Base-by-base conservation (phyloP, 2,329 filamentous ascomycete species). In the Phialocephala sp. region DNA sequence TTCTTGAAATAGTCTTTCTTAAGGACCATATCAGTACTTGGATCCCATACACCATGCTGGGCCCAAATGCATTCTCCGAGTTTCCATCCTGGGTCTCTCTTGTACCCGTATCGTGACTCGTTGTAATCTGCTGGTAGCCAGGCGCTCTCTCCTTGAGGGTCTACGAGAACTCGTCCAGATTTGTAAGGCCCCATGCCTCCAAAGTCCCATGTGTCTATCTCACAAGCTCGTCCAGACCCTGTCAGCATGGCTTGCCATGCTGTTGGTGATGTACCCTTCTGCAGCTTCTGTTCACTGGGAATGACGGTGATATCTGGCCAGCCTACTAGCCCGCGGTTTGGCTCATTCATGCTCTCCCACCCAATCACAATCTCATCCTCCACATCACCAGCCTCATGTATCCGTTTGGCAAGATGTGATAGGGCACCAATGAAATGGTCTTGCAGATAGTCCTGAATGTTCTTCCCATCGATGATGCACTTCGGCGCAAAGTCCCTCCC, bases 321-420 rank as follows among this genome's bases (percentile, higher is more conserved):
- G 14, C 94, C 94, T 57, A 96, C 87, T 75, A 97, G 83, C 27
- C 96, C 94, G 74, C 91, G 87, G 77, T 96, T 95, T 0, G 95
- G 95, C 79, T 99, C 95, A 75, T 99, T 99, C 78, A 98, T 83
- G 74, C 89, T 97, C 81, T 99, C 95, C 91, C 94, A 99, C 1
- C 95, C 95, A 72, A 98, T 90, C 6, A 99, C 89, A 36, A 95
- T 88, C 24, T 94, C 89, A 69, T 95, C 86, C 75, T 96, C 91
- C 14, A 99, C 82, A 76, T 93, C 94, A 0, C 93, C 94, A 1
- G 95, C 94, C 72, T 98, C 93, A 65, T 93, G 89, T 70, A 99
- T 96, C 65, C 91, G 87, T 76, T 87, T 85, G 0, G 94, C 94
- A 8, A 99, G 84, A 76, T 97, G 91, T 22, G 86, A 87, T 71